These are phyloP conservation scores for Cyberlindnera sargentensis DNA, from an alignment of 805 yeast species.

Conservation along the genomic window DNA sequence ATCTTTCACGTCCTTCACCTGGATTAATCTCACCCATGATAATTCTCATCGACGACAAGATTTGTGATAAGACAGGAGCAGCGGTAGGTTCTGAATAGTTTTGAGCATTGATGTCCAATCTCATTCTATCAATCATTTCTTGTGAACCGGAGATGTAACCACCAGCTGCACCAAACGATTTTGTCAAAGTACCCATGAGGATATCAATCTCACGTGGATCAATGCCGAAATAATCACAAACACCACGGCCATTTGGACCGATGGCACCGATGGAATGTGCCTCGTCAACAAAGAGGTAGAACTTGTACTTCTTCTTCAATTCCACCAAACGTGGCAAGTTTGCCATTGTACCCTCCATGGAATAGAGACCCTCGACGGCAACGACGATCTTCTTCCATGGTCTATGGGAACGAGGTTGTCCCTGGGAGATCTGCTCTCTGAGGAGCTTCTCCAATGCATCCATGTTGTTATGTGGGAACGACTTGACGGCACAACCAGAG, in stretches of 20 bases:
- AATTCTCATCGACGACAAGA: slow-evolving; percentile 68
- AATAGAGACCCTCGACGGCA: slow-evolving; percentile 86
- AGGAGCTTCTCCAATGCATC: slow-evolving; percentile 70
- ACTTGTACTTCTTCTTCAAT: slow-evolving; percentile 80
- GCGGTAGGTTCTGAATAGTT: slow-evolving; percentile 79
- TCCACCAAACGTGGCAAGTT: slow-evolving; percentile 62
- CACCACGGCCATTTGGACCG: slow-evolving; percentile 91
- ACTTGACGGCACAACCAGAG: slow-evolving; percentile 88
- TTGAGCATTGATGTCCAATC: slow-evolving; percentile 65
- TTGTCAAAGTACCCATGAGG: slow-evolving; percentile 96
- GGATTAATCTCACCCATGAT: slow-evolving; percentile 80
- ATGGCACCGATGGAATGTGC: slow-evolving; percentile 99
- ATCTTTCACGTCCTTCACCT: slow-evolving; percentile 88
- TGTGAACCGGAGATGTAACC: slow-evolving; percentile 86
- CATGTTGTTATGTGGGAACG: slow-evolving; percentile 87
- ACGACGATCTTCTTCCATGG: slow-evolving; percentile 91
- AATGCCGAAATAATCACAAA: slow-evolving; percentile 86
- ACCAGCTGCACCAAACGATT: slow-evolving; percentile 98
- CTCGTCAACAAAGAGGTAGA: slow-evolving; percentile 89
- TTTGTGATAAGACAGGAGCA: slow-evolving; percentile 90
- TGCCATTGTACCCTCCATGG: slow-evolving; percentile 74
- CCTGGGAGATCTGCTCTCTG: slow-evolving; percentile 54
- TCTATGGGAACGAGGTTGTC: slow-evolving; percentile 74
- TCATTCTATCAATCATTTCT: slow-evolving; percentile 62
- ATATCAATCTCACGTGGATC: slow-evolving; percentile 73